Evolutionary conservation across 2,329 filamentous ascomycete species (phyloP).

Genomic region (Trichophaea hybrida): DNA sequence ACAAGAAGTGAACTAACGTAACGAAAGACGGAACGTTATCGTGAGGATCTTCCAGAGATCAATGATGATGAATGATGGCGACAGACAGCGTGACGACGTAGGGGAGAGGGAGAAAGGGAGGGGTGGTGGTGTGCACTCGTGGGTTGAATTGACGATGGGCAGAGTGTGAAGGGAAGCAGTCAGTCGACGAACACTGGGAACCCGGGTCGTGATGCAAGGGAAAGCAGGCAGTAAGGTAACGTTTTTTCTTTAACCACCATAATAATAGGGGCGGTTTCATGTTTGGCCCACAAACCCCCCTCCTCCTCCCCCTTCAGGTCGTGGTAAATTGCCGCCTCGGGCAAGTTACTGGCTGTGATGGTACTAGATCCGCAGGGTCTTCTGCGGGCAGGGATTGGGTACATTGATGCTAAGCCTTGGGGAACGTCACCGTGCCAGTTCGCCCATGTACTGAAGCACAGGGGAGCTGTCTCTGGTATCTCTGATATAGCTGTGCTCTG

Average conservation of each 20-base stretch:
- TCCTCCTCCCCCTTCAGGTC: neutral
- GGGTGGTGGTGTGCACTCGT: conserved; percentile 2
- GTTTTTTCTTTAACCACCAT: neutral
- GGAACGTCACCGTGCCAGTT: neutral
- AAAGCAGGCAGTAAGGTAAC: neutral
- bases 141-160: neutral
- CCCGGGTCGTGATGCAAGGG: neutral
- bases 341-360: neutral
- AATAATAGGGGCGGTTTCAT: neutral
- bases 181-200: neutral
- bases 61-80: conserved; percentile 11
- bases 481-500: too few species aligned
- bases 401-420: neutral
- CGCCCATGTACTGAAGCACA: too few species aligned
- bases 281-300: neutral
- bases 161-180: neutral
- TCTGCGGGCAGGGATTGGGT: neutral
- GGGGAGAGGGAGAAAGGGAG: neutral
- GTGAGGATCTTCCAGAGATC: neutral
- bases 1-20: conserved; percentile 13
- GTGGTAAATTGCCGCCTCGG: neutral
- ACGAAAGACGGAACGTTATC: neutral
- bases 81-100: conserved; percentile 20
- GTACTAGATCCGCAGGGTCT: neutral
- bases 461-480: too few species aligned